Conservation (phyloP, 83 land plant genomes). For the Thuja plicata region DNA sequence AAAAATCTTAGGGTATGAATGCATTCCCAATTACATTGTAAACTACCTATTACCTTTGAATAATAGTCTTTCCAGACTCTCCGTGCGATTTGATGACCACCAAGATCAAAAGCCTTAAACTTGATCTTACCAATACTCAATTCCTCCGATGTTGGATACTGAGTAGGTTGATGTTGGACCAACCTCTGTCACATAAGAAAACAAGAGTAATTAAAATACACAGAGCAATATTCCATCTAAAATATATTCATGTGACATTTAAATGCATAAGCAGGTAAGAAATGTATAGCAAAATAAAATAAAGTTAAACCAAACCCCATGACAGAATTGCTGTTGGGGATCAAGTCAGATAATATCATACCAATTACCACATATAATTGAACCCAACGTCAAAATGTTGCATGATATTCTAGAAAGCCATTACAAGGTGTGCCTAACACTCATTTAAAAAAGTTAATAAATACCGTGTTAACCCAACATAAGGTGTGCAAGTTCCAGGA, state of each 20-base stretch:
- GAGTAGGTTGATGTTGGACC: constrained; percentile 49
- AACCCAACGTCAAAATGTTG: not conserved
- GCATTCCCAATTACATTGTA: not conserved
- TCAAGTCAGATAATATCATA: not conserved
- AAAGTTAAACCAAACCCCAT: not conserved
- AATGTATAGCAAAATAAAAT: not conserved
- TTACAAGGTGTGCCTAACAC: not conserved
- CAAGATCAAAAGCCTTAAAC: constrained; percentile 49
- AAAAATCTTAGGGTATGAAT: not conserved
- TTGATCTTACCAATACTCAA: constrained; percentile 43
- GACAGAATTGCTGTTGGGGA: not conserved
- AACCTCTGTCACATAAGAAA: constrained; percentile 28
- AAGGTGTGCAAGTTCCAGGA: not conserved
- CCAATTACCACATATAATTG: not conserved
- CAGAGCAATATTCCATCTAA: not conserved
- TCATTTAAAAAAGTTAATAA: not conserved
- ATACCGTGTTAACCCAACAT: not conserved
- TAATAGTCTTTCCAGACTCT: constrained; percentile 53
- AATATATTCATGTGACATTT: not conserved
- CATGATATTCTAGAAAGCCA: not conserved
- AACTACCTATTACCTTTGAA: constrained; percentile 31
- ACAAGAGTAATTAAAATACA: not conserved
- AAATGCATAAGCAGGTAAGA: not conserved
- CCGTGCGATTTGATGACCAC: constrained; percentile 50
- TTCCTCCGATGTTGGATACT: constrained; percentile 52